These are phyloP conservation scores for Sporothrix sp. DNA, from an alignment of 2,329 filamentous ascomycete species.

Conservation along the genomic window DNA sequence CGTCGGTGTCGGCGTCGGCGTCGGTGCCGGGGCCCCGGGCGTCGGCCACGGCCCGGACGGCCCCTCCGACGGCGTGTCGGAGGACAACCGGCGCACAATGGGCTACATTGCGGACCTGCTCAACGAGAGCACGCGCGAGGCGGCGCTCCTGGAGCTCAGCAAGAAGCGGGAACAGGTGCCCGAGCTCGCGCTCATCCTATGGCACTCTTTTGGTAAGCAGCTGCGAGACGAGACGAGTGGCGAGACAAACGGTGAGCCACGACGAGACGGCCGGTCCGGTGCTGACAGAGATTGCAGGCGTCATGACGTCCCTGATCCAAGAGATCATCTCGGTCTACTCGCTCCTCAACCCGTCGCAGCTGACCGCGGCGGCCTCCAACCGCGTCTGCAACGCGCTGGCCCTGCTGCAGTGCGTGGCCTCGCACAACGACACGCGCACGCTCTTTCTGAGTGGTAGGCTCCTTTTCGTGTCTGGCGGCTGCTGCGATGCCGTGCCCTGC, in stretches of 20 bases:
- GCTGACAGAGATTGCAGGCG: slow-evolving; percentile 63
- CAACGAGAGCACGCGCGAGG: slow-evolving; percentile 77
- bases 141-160: slow-evolving; percentile 86
- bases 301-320: slow-evolving; percentile 95
- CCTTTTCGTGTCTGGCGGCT: background rate
- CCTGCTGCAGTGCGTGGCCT: slow-evolving; percentile 91
- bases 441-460: slow-evolving; percentile 80
- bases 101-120: slow-evolving; percentile 86
- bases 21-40: slow-evolving; percentile 46
- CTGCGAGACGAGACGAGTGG: slow-evolving; percentile 10
- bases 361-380: slow-evolving; percentile 95
- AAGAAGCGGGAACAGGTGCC: slow-evolving; percentile 98
- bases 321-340: slow-evolving; percentile 99
- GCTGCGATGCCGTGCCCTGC: background rate
- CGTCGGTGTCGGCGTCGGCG: slow-evolving; percentile 36
- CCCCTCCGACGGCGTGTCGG: slow-evolving; percentile 57
- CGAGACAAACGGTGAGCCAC: no score
- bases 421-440: slow-evolving; percentile 89
- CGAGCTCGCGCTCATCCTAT: slow-evolving; percentile 88
- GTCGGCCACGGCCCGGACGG: slow-evolving; percentile 43
- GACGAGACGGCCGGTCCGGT: background rate
- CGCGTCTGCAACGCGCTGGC: slow-evolving; percentile 95
- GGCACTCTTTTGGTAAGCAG: slow-evolving; percentile 97
- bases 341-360: slow-evolving; percentile 87
- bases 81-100: slow-evolving; percentile 89